These are phyloP conservation scores for Boletus sp. DNA, from an alignment of 768 basidiomycete genomes.

Conservation along the genomic window DNA sequence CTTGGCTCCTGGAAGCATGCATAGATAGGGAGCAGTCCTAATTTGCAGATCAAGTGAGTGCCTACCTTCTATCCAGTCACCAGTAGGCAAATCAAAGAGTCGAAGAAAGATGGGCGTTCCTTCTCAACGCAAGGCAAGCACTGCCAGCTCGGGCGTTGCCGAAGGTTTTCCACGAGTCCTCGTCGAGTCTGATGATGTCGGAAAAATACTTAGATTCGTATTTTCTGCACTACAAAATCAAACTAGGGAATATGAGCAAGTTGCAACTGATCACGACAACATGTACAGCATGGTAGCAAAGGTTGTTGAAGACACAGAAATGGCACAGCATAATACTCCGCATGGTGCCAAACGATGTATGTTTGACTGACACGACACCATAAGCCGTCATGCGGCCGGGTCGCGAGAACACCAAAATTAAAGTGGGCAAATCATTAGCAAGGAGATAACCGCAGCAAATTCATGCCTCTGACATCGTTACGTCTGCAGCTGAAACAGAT, in stretches of 20 bases:
- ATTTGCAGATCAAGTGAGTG: background rate
- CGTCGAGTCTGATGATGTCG: background rate
- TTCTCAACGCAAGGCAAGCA: background rate
- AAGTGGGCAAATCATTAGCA: conserved; percentile 7
- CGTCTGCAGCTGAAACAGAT: conserved; percentile 33
- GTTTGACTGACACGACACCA: conserved; percentile 17
- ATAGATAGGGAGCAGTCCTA: background rate
- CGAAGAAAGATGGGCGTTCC: background rate
- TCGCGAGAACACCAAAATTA: conserved; percentile 17
- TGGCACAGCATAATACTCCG: conserved; percentile 20
- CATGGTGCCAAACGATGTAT: conserved; percentile 20
- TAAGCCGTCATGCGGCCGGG: conserved; percentile 5
- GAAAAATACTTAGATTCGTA: conserved; percentile 13
- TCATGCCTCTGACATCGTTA: conserved; percentile 43
- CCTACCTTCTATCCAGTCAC: background rate
- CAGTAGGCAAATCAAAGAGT: background rate
- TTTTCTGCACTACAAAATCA: conserved; percentile 19
- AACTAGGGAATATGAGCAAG: conserved; percentile 24
- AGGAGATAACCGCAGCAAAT: conserved; percentile 7
- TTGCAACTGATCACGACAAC: conserved; percentile 24
- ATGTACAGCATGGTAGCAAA: conserved; percentile 29
- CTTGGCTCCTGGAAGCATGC: background rate
- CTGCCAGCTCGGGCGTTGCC: conserved; percentile 3
- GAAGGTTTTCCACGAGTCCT: background rate
- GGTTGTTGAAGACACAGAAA: conserved; percentile 19